Evolutionary conservation across 305 asterid species (phyloP).

Genomic region (Fraxinus floribunda): DNA sequence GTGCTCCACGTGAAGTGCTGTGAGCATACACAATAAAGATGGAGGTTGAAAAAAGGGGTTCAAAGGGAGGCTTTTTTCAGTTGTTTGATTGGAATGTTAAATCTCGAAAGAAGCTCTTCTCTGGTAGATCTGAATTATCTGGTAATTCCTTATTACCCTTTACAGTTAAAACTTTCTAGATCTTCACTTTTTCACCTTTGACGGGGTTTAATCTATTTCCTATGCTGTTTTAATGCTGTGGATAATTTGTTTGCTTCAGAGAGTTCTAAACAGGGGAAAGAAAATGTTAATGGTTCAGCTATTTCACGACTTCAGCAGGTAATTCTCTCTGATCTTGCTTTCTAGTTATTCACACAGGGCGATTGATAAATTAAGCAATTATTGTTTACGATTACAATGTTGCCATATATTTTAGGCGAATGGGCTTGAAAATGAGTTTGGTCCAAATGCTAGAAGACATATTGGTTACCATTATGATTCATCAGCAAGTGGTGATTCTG

Average conservation of each 20-base stretch:
- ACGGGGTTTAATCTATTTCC: neutral
- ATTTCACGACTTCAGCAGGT: conserved; percentile 64
- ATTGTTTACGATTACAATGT: conserved; percentile 1
- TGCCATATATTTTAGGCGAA: conserved; percentile 29
- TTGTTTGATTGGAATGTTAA: conserved; percentile 94
- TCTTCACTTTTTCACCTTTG: neutral
- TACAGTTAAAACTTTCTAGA: neutral
- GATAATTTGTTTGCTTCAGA: conserved; percentile 42
- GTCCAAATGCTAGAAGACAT: conserved; percentile 36
- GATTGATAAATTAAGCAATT: conserved; percentile 15
- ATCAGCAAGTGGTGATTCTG: conserved; percentile 59
- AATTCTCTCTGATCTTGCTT: conserved; percentile 20
- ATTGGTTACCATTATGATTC: conserved; percentile 52
- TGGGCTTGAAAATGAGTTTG: conserved; percentile 57
- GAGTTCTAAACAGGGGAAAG: conserved; percentile 62
- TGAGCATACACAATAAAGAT: conserved; percentile 38
- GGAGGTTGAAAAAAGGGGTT: conserved; percentile 89
- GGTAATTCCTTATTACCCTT: conserved; percentile 45
- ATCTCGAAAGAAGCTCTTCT: conserved; percentile 92
- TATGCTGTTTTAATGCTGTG: conserved; percentile 11
- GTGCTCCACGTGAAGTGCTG: conserved; percentile 22
- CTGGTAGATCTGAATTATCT: conserved; percentile 65
- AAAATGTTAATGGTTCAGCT: conserved; percentile 43
- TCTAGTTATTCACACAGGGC: conserved; percentile 2
- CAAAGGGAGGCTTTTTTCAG: conserved; percentile 87